Evolutionary conservation across 192 early-diverging fungal species (phyloP).

Genomic region (Coemansia sp.): DNA sequence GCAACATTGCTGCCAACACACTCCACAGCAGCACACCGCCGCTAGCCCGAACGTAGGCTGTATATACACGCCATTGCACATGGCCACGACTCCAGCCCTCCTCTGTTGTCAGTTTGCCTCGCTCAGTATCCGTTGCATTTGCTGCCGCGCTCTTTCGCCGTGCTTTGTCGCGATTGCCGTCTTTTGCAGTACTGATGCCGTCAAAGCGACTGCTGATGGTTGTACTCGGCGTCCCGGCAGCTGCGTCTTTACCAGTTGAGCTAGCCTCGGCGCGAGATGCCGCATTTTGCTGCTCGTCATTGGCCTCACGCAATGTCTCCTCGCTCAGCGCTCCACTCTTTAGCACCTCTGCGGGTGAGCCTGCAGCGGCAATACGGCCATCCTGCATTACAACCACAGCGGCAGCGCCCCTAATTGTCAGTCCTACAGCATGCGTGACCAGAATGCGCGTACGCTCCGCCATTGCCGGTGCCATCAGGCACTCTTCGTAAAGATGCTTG

Average conservation of each 20-base stretch:
- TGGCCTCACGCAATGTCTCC: slow-evolving; percentile 26
- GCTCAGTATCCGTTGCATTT: slow-evolving; percentile 2
- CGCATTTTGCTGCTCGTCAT: slow-evolving; percentile 34
- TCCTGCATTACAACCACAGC: slow-evolving; percentile 67
- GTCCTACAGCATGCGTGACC: slow-evolving; percentile 86
- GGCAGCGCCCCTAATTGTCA: slow-evolving; percentile 59
- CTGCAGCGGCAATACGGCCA: slow-evolving; percentile 59
- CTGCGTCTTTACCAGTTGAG: slow-evolving; percentile 23
- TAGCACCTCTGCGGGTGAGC: slow-evolving; percentile 49
- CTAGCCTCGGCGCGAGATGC: slow-evolving; percentile 22
- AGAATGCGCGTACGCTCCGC: slow-evolving; percentile 76
- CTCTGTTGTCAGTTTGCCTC: slow-evolving; percentile 70
- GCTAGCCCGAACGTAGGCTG: slow-evolving; percentile 68
- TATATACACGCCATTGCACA: slow-evolving; percentile 76
- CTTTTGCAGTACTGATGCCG: slow-evolving; percentile 2
- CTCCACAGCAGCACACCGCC: slow-evolving; percentile 67
- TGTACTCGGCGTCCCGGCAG: slow-evolving; percentile 9
- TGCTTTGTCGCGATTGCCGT: neutral
- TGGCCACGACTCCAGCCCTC: slow-evolving; percentile 80
- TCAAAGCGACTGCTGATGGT: slow-evolving; percentile 28
- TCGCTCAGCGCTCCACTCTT: slow-evolving; percentile 39
- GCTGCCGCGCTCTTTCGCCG: neutral
- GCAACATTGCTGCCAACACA: slow-evolving; percentile 33
- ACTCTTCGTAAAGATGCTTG: slow-evolving; percentile 77
- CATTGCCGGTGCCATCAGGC: slow-evolving; percentile 69